A percentile compares a stretch with the other conserved stretches of the same genome.
Evolutionary conservation across 23 red algal genomes (phyloP).

Genomic region (Gracilaria gracilis): DNA sequence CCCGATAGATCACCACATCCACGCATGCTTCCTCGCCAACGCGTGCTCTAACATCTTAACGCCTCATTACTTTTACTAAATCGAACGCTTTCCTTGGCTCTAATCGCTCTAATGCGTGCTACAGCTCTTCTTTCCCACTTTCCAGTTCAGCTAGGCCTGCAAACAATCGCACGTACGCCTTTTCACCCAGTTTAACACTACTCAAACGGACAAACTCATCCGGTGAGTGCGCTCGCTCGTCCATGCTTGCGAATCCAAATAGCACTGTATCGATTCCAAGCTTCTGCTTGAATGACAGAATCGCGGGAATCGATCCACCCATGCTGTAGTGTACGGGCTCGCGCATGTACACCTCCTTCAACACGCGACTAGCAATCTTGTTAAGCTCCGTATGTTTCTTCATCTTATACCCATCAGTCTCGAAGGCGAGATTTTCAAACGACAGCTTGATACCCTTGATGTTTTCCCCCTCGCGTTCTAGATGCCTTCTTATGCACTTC

Average conservation of each 20-base stretch:
- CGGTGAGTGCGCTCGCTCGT: conserved; percentile 83
- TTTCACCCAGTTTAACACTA: conserved; percentile 57
- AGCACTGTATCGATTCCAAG: conserved; percentile 65
- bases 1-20: not conserved
- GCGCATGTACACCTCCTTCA: conserved; percentile 63
- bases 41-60: conserved; percentile 40
- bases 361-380: conserved; percentile 29
- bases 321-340: conserved; percentile 61
- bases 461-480: conserved; percentile 39
- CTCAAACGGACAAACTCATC: conserved; percentile 76
- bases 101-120: not conserved
- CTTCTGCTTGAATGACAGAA: conserved; percentile 43
- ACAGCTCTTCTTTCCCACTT: conserved; percentile 25
- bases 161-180: conserved; percentile 72
- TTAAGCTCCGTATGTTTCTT: conserved; percentile 41
- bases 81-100: not conserved
- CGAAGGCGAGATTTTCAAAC: conserved; percentile 40
- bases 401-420: conserved; percentile 54
- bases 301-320: conserved; percentile 80
- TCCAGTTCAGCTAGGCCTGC: conserved; percentile 43
- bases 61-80: conserved; percentile 14
- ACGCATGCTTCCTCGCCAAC: not conserved
- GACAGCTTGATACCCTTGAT: conserved; percentile 45
- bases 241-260: conserved; percentile 76
- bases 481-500: conserved; percentile 35